These are phyloP conservation scores for Trichoderma sp. DNA, from an alignment of 2,329 filamentous ascomycete species.

Conservation along the genomic window DNA sequence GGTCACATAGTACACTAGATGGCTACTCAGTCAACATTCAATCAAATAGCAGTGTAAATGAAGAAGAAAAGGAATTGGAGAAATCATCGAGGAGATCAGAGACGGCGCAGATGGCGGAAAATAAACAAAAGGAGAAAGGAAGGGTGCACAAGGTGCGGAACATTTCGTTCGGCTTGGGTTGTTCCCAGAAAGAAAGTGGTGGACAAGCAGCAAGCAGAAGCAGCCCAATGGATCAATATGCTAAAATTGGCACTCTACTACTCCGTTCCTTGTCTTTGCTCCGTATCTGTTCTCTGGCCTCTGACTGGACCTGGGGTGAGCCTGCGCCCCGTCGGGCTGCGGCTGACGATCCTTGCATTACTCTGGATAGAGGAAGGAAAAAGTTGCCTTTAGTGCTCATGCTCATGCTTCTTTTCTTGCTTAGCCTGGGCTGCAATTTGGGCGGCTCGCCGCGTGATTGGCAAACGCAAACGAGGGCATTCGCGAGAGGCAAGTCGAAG, in stretches of 20 bases:
- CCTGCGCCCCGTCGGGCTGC: constrained; percentile 19
- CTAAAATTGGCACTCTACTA: neutral
- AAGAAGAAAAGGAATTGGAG: neutral
- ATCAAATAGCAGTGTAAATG: neutral
- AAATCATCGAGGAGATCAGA: neutral
- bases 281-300: neutral
- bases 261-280: neutral
- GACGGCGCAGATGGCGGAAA: neutral
- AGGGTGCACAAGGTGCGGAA: neutral
- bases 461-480: neutral
- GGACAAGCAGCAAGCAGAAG: neutral
- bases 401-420: neutral
- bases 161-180: neutral
- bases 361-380: neutral
- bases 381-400: neutral
- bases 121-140: neutral
- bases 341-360: constrained; percentile 16
- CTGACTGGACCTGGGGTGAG: constrained; percentile 8
- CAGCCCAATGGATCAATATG: neutral
- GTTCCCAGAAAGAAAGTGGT: neutral
- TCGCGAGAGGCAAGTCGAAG: neutral
- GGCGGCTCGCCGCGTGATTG: neutral
- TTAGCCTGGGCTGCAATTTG: neutral
- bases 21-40: too few relatives aligned
- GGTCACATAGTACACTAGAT: too few relatives aligned